phyloP scores from a whole-genome alignment of 495 filamentous ascomycete genomes.

The Talaromyces stipitatus region DNA sequence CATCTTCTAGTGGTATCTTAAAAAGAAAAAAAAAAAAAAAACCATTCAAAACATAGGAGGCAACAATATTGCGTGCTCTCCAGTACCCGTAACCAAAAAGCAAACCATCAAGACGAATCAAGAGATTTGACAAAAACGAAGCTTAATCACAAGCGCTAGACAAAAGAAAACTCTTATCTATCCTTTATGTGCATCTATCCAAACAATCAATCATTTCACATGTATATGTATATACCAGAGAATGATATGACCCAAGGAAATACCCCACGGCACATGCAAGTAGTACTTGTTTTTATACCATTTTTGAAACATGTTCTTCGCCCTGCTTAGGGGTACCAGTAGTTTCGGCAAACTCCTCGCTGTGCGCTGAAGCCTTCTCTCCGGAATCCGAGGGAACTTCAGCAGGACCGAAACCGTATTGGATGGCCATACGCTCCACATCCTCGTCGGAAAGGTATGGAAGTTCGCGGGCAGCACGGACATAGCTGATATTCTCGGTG shows the following conservation, averaged over 20 bases:
- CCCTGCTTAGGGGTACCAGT: neutral
- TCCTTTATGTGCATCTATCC: neutral
- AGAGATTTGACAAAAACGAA: neutral
- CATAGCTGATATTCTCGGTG: constrained; percentile 66
- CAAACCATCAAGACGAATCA: neutral
- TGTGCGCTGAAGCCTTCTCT: neutral
- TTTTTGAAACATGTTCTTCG: neutral
- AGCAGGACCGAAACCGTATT: constrained; percentile 46
- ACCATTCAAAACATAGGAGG: neutral
- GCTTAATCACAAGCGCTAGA: neutral
- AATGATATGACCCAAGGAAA: neutral
- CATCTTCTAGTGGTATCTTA: neutral
- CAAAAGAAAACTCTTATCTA: neutral
- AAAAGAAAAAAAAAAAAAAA: too few species aligned
- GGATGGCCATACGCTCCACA: constrained; percentile 53
- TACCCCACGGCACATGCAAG: neutral
- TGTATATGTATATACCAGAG: neutral
- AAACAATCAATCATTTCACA: neutral
- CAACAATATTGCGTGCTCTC: neutral
- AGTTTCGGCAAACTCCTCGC: neutral
- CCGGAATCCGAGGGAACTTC: neutral
- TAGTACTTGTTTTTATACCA: neutral
- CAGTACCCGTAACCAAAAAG: neutral
- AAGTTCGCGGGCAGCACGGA: constrained; percentile 61
- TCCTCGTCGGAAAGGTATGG: constrained; percentile 57